A percentile compares a stretch with the other conserved stretches of the same genome.
phyloP scores from a whole-genome alignment of 2,329 filamentous ascomycete genomes.

The Colletotrichum ledebouriae region DNA sequence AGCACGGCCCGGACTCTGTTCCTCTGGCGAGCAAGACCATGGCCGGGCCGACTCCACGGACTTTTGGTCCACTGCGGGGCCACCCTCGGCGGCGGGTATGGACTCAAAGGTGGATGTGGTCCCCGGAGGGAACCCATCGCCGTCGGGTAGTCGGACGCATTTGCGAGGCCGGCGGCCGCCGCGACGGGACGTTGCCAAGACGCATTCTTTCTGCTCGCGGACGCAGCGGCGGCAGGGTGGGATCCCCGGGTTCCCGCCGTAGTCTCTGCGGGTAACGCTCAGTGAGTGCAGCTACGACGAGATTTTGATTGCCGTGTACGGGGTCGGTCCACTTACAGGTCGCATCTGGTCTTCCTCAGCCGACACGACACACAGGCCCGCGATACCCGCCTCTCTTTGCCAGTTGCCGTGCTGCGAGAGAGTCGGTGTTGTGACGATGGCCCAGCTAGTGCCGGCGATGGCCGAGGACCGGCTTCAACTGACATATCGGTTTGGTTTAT shows the following conservation, averaged over 20 bases:
- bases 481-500: slow-evolving; percentile 19
- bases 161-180: slow-evolving; percentile 52
- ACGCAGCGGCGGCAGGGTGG: slow-evolving; percentile 56
- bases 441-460: slow-evolving; percentile 14
- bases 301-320: not conserved
- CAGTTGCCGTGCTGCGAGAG: slow-evolving; percentile 35
- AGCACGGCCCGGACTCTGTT: slow-evolving; percentile 26
- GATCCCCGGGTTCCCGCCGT: slow-evolving; percentile 51
- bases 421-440: slow-evolving; percentile 21
- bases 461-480: slow-evolving; percentile 23
- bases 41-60: slow-evolving; percentile 18
- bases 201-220: slow-evolving; percentile 54
- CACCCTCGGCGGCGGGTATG: not conserved
- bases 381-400: slow-evolving; percentile 49
- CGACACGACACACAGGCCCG: slow-evolving; percentile 51
- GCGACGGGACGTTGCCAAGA: slow-evolving; percentile 56
- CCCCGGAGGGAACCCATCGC: slow-evolving; percentile 5
- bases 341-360: slow-evolving; percentile 50
- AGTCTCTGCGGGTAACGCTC: slow-evolving; percentile 46
- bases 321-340: slow-evolving; percentile 48
- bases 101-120: slow-evolving; percentile 2
- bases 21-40: slow-evolving; percentile 43
- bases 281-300: not conserved
- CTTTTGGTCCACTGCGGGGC: not conserved
- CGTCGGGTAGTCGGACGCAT: slow-evolving; percentile 26